Evolutionary conservation across 1,284 basidiomycete species (phyloP), one percentile per base, ranked within the genome.

Genomic region (Ustilago xerochloae): DNA sequence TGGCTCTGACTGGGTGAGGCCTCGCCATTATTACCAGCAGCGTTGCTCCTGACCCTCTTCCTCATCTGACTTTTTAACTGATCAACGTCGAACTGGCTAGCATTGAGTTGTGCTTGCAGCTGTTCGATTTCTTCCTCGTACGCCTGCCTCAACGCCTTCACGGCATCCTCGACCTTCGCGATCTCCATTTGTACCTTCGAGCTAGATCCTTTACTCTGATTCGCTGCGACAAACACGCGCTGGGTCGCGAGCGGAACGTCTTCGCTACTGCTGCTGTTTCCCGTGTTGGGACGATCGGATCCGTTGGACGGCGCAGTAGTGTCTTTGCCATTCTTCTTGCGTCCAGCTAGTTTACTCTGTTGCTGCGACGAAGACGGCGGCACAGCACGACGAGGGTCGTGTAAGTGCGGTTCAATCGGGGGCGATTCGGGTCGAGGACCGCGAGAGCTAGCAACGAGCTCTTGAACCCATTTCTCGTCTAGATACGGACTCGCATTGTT

Each of bases 241-340:
- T 24, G 32, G 10, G 1, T 7, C 16, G 49, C 49, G 18, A 54
- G 55, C 20, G 47, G 60, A 4, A 54, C 24, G 16, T 68, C 59
- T 5, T 50, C 59, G 48, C 63, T 56, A 36, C 47, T 55, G 53
- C 51, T 54, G 26, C 48, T 53, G 38, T n/a, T n/a, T n/a, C n/a
- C n/a, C n/a, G n/a, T n/a, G n/a, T n/a, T n/a, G n/a, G n/a, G n/a
- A n/a, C n/a, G n/a, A n/a, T n/a, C n/a, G 15, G 30, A 28, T 41
- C 8, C 26, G 39, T 24, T 24, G 30, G 7, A 22, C 24, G 6
- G 4, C 22, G n/a, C 15, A 15, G 24, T 8, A 12, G 6, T 48
- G 28, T 1, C 9, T 13, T 48, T 48, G 15, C 29, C 46, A 16
- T 6, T 29, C 10, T 32, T 47, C 46, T 32, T 18, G 13, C n/a